A percentile compares a stretch with the other conserved stretches of the same genome.
phyloP scores from a whole-genome alignment of 129 eudicot genomes.

The Flaveria trinervia region DNA sequence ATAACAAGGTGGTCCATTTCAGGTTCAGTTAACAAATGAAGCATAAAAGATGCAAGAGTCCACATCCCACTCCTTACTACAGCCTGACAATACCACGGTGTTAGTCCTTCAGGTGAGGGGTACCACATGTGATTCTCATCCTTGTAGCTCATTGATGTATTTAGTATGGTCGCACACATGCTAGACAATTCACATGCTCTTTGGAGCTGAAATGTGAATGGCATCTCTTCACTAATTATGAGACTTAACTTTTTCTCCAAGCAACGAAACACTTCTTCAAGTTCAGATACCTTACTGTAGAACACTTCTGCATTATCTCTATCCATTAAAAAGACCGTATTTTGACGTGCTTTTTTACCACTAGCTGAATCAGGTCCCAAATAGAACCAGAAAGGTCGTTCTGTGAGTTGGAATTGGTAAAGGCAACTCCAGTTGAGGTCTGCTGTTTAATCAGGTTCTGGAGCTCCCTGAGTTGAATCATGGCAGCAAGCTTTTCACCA shows the following conservation, averaged over 20 bases:
- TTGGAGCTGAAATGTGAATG: conserved; percentile 49
- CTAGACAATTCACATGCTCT: conserved; percentile 83
- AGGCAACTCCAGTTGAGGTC: conserved; percentile 43
- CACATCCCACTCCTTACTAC: conserved; percentile 84
- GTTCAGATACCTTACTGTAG: conserved; percentile 85
- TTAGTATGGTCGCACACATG: conserved; percentile 69
- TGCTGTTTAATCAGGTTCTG: conserved; percentile 65
- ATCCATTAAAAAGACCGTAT: conserved; percentile 92
- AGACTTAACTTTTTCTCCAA: conserved; percentile 64
- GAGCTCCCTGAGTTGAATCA: conserved; percentile 85
- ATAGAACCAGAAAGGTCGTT: conserved; percentile 68
- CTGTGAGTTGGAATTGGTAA: conserved; percentile 49
- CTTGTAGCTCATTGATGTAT: conserved; percentile 60
- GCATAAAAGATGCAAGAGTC: conserved; percentile 76
- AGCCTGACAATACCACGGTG: conserved; percentile 87
- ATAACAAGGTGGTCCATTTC: conserved; percentile 54
- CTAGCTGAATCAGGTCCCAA: conserved; percentile 92
- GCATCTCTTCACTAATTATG: conserved; percentile 58
- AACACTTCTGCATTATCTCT: conserved; percentile 97
- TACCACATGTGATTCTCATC: conserved; percentile 92
- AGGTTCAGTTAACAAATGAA: conserved; percentile 56
- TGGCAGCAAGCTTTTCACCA: conserved; percentile 88
- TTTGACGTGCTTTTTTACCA: conserved; percentile 89
- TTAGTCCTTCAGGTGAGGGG: conserved; percentile 84
- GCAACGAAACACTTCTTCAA: conserved; percentile 80